A percentile compares a stretch with the other conserved stretches of the same genome.
phyloP scores from a whole-genome alignment of 768 basidiomycete species.

The Tylopilus plumbeoviolaceoides region DNA sequence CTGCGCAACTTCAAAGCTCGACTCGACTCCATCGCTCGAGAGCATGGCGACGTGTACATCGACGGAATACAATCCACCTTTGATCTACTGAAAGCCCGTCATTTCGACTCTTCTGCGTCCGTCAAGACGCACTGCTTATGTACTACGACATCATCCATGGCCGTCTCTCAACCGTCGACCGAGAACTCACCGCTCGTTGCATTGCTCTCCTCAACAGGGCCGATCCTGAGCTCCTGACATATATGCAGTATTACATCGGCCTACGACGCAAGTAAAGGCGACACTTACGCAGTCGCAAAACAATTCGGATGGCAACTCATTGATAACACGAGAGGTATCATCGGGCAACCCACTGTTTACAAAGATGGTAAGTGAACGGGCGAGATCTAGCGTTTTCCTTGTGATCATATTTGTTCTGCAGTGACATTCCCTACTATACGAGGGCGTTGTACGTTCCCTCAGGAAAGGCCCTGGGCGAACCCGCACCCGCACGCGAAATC shows the following conservation, averaged over 20 bases:
- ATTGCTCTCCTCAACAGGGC: slow-evolving; percentile 97
- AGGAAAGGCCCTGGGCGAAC: too few species aligned
- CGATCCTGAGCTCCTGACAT: slow-evolving; percentile 84
- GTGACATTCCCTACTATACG: slow-evolving; percentile 99
- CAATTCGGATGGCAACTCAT: slow-evolving; percentile 95
- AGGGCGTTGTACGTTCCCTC: slow-evolving; percentile 98
- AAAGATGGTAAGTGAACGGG: slow-evolving; percentile 98
- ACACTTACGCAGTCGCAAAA: slow-evolving; percentile 93
- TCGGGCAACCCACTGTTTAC: slow-evolving; percentile 83
- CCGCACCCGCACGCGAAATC: slow-evolving; percentile 58
- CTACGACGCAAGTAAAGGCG: slow-evolving; percentile 76
- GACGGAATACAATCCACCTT: slow-evolving; percentile 95
- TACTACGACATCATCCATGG: slow-evolving; percentile 99
- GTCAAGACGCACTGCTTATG: slow-evolving; percentile 95
- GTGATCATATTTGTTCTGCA: slow-evolving; percentile 24
- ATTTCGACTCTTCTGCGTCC: slow-evolving; percentile 99
- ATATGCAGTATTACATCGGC: slow-evolving; percentile 96
- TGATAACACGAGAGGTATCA: slow-evolving; percentile 84
- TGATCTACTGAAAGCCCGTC: slow-evolving; percentile 92
- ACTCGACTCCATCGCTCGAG: slow-evolving; percentile 82
- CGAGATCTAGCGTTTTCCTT: not conserved
- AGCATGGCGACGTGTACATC: slow-evolving; percentile 92
- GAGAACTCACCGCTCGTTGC: slow-evolving; percentile 95
- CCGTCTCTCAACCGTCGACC: slow-evolving; percentile 87
- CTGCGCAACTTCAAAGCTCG: slow-evolving; percentile 71